Evolutionary conservation across 164 flowering plant species (phyloP), one percentile per base, ranked within the genome.

Genomic region (Amborella trichopoda): DNA sequence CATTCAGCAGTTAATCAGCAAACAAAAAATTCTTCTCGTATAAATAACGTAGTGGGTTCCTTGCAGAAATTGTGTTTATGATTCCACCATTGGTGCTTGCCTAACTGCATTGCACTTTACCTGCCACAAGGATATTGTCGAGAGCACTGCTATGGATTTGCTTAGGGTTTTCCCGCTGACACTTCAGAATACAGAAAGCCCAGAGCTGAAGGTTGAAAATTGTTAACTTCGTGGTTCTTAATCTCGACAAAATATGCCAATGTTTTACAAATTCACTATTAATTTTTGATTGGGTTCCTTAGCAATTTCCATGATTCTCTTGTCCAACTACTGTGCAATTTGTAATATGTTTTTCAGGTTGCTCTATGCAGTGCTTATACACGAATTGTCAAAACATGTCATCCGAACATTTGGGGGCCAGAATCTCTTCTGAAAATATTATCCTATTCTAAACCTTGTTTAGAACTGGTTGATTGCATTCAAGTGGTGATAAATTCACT

Each of bases 381-480:
- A 23, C 58, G 91, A 59, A 76, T 88, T 59, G 80, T 74, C 44
- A 76, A 65, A 58, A 64, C 48, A n/a, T 93, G 96, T 54, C 91
- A 94, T 9, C 75, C 72, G 37, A 68, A 69, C 60, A 61, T 82
- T 49, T 88, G 96, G 96, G 82, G 49, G 66, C 96, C 94, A 26
- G 83, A 74, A 54, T 56, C 52, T 52, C 87, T 93, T 36, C 46
- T 85, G 40, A 36, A 64, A 39, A 43, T 68, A 53, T 75, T 93
- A 53, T 60, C 43, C 55, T 63, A 64, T 45, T 56, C 80, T 26
- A 69, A 72, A 52, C 80, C 77, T 4, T 79, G 85, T 57, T 58
- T 54, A 23, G 60, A 56, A 23, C 56, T 93, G 69, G 55, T 74
- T 58, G 76, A 75, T 50, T 84, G 96, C 69, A 64, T 87, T 43